Evolutionary conservation across 495 filamentous ascomycete species (phyloP).

Genomic region (Hypoxylon crocopeplum): DNA sequence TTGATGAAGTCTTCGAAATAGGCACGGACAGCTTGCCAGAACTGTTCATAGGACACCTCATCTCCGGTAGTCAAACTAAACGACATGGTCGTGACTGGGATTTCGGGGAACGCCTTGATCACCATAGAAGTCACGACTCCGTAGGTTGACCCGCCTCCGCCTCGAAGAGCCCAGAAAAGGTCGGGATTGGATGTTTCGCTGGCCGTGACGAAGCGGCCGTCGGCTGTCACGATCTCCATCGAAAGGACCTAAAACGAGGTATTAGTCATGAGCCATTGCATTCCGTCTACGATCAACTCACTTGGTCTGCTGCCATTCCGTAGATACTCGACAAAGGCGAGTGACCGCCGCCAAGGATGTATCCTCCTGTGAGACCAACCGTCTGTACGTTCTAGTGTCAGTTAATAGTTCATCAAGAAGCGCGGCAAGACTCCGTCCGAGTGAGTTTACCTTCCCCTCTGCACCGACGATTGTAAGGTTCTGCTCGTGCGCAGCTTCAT

Average conservation of each 20-base stretch:
- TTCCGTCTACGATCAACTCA: constrained; percentile 1
- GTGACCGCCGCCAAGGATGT: constrained; percentile 62
- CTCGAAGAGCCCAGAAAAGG: constrained; percentile 70
- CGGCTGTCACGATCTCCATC: constrained; percentile 63
- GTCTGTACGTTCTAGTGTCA: constrained; percentile 38
- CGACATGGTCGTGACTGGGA: constrained; percentile 48
- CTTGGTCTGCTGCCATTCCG: constrained; percentile 62
- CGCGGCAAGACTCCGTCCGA: background rate
- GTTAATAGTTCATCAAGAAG: background rate
- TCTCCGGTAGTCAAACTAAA: constrained; percentile 41
- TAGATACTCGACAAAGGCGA: constrained; percentile 49
- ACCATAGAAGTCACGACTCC: constrained; percentile 64
- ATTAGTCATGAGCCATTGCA: background rate
- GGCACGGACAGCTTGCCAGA: constrained; percentile 57
- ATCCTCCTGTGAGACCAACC: constrained; percentile 61
- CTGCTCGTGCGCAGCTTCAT: constrained; percentile 45
- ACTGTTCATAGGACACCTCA: constrained; percentile 49
- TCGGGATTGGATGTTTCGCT: constrained; percentile 58
- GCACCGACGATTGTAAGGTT: constrained; percentile 58
- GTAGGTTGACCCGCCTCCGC: constrained; percentile 65
- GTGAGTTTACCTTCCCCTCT: constrained; percentile 46
- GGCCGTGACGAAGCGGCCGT: constrained; percentile 63
- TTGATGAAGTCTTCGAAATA: constrained; percentile 54
- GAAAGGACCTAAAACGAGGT: constrained; percentile 47
- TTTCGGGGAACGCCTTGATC: constrained; percentile 52